phyloP scores from a whole-genome alignment of 2,329 filamentous ascomycete species.

The Arachnomyces sp. region DNA sequence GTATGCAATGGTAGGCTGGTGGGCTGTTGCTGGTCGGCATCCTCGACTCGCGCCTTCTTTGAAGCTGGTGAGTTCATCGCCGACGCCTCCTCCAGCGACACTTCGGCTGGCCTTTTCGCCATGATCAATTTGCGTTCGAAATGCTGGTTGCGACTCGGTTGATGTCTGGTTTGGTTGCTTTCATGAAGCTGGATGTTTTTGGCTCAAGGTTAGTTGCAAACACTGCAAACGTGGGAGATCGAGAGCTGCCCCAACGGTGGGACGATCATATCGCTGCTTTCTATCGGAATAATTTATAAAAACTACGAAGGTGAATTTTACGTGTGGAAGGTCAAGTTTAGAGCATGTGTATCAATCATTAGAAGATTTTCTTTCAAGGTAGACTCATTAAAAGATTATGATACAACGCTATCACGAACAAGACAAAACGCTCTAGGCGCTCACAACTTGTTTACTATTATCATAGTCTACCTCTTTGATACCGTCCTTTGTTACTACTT shows the following conservation, averaged over 20 bases:
- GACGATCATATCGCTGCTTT: not conserved
- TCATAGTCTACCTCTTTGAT: conserved; percentile 78
- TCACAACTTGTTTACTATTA: conserved; percentile 56
- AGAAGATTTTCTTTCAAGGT: conserved; percentile 22
- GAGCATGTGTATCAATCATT: too few species aligned
- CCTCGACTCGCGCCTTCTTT: conserved; percentile 37
- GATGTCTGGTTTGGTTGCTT: not conserved
- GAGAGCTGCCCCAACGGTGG: not conserved
- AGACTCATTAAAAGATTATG: conserved; percentile 19
- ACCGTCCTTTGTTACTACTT: conserved; percentile 91
- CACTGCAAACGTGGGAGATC: conserved; percentile 18
- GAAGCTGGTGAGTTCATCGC: conserved; percentile 32
- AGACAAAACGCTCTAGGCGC: conserved; percentile 32
- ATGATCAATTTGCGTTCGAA: conserved; percentile 24
- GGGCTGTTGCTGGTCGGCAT: conserved; percentile 16
- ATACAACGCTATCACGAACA: conserved; percentile 23
- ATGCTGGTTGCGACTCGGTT: conserved; percentile 15
- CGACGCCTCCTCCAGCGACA: conserved; percentile 30
- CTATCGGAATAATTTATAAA: not conserved
- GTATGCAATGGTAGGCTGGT: conserved; percentile 3
- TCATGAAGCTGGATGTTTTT: conserved; percentile 10
- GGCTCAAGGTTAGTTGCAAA: conserved; percentile 16
- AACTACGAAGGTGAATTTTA: too few species aligned
- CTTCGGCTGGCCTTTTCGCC: conserved; percentile 41
- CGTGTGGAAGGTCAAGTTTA: too few species aligned